Percentiles rank a stretch among this genome's conserved stretches.
These are phyloP conservation scores for Phlebiopsis flavidoalba DNA, from an alignment of 768 basidiomycete genomes.

Conservation along the genomic window DNA sequence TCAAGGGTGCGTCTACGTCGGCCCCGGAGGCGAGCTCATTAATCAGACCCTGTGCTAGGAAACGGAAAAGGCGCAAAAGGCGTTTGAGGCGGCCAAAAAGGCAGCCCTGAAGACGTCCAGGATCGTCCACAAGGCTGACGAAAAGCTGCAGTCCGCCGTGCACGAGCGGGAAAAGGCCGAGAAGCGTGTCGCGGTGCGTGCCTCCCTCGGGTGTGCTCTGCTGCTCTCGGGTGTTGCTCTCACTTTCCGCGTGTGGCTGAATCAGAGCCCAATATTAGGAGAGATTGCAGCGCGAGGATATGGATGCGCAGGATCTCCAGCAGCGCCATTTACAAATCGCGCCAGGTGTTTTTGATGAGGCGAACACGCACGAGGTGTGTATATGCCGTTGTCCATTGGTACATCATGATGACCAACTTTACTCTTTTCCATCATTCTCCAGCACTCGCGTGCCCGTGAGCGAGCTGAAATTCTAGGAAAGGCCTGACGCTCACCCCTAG, in stretches of 20 bases:
- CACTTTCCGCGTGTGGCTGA: not conserved
- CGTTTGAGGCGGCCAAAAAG: not conserved
- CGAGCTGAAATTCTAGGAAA: not conserved
- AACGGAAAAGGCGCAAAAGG: constrained; percentile 8
- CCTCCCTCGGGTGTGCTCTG: no score
- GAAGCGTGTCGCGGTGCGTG: constrained; percentile 2
- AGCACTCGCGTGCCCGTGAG: not conserved
- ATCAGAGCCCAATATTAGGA: not conserved
- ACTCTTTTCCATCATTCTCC: not conserved
- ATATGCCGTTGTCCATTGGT: not conserved
- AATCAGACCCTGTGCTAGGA: not conserved
- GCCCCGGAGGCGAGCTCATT: not conserved
- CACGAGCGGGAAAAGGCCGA: constrained; percentile 3
- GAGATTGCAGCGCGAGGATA: constrained; percentile 1
- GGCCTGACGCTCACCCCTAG: no score
- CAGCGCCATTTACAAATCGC: constrained; percentile 6
- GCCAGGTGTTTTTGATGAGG: not conserved
- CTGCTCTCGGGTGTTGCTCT: not conserved
- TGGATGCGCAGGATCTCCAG: constrained; percentile 10
- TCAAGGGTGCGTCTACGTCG: constrained; percentile 8
- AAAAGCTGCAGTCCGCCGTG: not conserved
- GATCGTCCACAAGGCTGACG: not conserved
- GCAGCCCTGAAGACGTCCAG: not conserved
- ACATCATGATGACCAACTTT: not conserved
- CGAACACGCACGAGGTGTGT: constrained; percentile 3